Evolutionary conservation across 257 asterid species (phyloP).

Genomic region (Haberlea rhodopensis): DNA sequence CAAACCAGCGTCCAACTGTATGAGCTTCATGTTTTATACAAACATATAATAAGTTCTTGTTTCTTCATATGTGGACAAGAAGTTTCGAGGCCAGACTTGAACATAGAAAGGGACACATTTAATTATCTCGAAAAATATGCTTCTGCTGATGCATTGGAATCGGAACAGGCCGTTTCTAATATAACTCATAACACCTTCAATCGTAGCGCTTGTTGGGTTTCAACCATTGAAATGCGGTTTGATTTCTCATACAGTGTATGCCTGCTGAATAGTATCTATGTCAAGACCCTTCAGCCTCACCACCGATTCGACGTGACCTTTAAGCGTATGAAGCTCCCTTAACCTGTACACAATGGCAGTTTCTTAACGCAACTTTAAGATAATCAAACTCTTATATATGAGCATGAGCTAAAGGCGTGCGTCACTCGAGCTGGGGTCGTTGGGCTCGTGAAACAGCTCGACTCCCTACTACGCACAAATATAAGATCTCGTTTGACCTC

Average conservation of each 20-base stretch:
- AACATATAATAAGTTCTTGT: not conserved
- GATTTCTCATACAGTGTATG: constrained; percentile 77
- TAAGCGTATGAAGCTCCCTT: constrained; percentile 81
- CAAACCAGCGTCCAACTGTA: constrained; percentile 1
- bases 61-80: constrained; percentile 16
- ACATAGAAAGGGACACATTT: not conserved
- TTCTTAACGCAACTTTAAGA: not conserved
- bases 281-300: constrained; percentile 96
- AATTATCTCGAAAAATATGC: constrained; percentile 14
- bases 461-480: not conserved
- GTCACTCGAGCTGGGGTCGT: not conserved
- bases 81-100: constrained; percentile 8
- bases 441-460: not conserved
- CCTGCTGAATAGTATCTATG: constrained; percentile 88
- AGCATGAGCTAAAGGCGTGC: not conserved
- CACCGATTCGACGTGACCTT: constrained; percentile 94
- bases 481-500: constrained; percentile 1
- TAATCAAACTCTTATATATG: not conserved
- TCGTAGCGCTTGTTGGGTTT: constrained; percentile 23
- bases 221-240: constrained; percentile 21
- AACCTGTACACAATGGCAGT: constrained; percentile 41
- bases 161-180: not conserved
- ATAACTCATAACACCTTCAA: constrained; percentile 26
- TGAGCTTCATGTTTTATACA: constrained; percentile 21
- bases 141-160: constrained; percentile 19